Conservation (phyloP, 352 stramenopile species). For the Pythium biforme region DNA sequence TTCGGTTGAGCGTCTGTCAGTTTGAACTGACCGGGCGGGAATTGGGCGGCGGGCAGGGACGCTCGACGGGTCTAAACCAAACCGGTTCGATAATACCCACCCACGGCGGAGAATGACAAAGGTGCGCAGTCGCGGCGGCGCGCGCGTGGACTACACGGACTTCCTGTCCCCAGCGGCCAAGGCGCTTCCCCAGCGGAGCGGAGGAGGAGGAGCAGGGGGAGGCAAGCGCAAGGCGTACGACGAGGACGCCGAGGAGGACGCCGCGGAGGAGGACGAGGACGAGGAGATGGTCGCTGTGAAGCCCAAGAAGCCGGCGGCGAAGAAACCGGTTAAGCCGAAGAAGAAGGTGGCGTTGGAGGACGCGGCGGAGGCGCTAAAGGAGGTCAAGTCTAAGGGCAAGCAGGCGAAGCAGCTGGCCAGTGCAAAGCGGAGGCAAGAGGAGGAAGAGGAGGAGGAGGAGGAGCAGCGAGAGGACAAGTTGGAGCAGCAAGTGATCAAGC, state of each 20-base stretch:
- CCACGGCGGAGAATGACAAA: slow-evolving; percentile 28
- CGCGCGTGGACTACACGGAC: slow-evolving; percentile 44
- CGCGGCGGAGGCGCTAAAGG: slow-evolving; percentile 13
- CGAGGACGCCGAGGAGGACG: slow-evolving; percentile 12
- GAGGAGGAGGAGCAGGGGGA: slow-evolving; percentile 20
- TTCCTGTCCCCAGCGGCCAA: slow-evolving; percentile 30
- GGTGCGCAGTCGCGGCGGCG: slow-evolving; percentile 32
- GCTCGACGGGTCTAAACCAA: slow-evolving; percentile 11
- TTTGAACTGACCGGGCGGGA: slow-evolving; percentile 23
- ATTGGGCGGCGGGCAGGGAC: background rate
- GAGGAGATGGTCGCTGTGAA: slow-evolving; percentile 15
- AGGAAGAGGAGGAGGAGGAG: slow-evolving; percentile 9
- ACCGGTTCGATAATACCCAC: slow-evolving; percentile 1
- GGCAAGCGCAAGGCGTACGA: slow-evolving; percentile 18
- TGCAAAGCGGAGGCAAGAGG: slow-evolving; percentile 5
- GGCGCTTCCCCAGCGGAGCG: slow-evolving; percentile 19
- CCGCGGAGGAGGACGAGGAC: slow-evolving; percentile 12
- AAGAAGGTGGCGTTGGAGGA: slow-evolving; percentile 26
- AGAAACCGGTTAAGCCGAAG: slow-evolving; percentile 14
- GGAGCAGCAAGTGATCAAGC: background rate
- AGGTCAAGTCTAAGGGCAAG: slow-evolving; percentile 15
- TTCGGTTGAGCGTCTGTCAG: background rate
- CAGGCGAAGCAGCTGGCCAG: slow-evolving; percentile 6
- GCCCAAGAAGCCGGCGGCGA: slow-evolving; percentile 22
- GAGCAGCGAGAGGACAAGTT: background rate